Percentiles rank a stretch among this genome's conserved stretches.
Evolutionary conservation across 306 rosid genomes (phyloP).

Genomic region (Castanea sativa): DNA sequence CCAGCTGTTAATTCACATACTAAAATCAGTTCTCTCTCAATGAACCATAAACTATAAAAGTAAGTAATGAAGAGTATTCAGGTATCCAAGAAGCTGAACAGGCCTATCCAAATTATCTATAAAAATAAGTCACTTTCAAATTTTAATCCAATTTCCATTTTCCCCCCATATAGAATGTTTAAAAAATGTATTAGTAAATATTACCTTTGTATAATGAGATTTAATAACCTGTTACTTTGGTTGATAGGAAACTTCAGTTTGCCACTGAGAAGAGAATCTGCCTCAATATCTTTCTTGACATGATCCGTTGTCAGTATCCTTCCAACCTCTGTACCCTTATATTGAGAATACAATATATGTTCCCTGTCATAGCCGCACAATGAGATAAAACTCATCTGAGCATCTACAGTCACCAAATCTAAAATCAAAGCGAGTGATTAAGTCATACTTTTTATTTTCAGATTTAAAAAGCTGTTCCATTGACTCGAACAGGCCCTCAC

Average conservation of each 20-base stretch:
- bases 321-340: conserved; percentile 17
- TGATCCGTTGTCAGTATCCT: not conserved
- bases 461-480: conserved; percentile 12
- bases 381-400: not conserved
- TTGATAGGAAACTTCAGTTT: conserved; percentile 16
- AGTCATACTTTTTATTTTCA: conserved; percentile 28
- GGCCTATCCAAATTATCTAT: not conserved
- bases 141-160: not conserved
- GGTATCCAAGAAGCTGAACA: conserved; percentile 1
- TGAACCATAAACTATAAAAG: not conserved
- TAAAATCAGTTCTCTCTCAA: conserved; percentile 10
- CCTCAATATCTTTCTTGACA: conserved; percentile 13
- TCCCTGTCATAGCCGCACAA: conserved; percentile 19
- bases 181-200: not conserved
- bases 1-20: conserved; percentile 25
- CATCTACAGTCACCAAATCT: not conserved
- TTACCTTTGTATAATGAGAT: conserved; percentile 23
- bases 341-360: conserved; percentile 5
- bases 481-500: conserved; percentile 4
- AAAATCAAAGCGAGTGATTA: conserved; percentile 2
- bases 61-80: not conserved
- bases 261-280: conserved; percentile 15
- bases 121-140: not conserved
- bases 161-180: not conserved
- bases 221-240: not conserved